These are phyloP conservation scores for Ramaria rubella DNA, from an alignment of 768 basidiomycete species.

Conservation along the genomic window DNA sequence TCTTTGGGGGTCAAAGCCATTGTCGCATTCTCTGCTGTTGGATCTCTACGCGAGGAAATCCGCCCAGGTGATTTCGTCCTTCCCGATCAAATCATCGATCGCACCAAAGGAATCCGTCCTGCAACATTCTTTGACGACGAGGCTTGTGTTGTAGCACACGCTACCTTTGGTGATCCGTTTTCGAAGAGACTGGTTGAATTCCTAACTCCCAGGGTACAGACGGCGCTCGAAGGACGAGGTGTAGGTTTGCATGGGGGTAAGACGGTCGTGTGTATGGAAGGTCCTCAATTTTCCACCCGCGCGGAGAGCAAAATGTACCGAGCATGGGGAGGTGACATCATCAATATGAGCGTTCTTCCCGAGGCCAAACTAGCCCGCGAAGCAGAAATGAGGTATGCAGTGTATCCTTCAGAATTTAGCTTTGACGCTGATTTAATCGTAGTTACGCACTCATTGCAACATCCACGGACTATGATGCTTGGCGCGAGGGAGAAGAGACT, in stretches of 20 bases:
- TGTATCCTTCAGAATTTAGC: background rate
- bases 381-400: conserved; percentile 78
- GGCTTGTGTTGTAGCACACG: conserved; percentile 79
- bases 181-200: conserved; percentile 55
- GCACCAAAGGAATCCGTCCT: conserved; percentile 90
- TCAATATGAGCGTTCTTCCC: conserved; percentile 96
- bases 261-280: conserved; percentile 94
- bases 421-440: background rate
- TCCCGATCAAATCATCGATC: conserved; percentile 90
- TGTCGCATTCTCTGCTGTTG: conserved; percentile 93
- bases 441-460: conserved; percentile 92
- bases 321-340: conserved; percentile 85
- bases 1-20: conserved; percentile 83
- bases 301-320: conserved; percentile 95
- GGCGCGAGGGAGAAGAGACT: conserved; percentile 71
- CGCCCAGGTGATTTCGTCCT: conserved; percentile 83
- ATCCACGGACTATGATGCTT: conserved; percentile 93
- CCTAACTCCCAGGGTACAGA: conserved; percentile 57
- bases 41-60: conserved; percentile 91
- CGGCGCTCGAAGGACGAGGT: conserved; percentile 51
- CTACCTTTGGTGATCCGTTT: conserved; percentile 93
- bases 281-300: conserved; percentile 95
- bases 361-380: conserved; percentile 97
- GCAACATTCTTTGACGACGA: conserved; percentile 77
- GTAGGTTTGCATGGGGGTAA: conserved; percentile 74